Evolutionary conservation across 2,329 filamentous ascomycete species (phyloP), one percentile per base, ranked within the genome.

Genomic region (Fusarium lateritium): DNA sequence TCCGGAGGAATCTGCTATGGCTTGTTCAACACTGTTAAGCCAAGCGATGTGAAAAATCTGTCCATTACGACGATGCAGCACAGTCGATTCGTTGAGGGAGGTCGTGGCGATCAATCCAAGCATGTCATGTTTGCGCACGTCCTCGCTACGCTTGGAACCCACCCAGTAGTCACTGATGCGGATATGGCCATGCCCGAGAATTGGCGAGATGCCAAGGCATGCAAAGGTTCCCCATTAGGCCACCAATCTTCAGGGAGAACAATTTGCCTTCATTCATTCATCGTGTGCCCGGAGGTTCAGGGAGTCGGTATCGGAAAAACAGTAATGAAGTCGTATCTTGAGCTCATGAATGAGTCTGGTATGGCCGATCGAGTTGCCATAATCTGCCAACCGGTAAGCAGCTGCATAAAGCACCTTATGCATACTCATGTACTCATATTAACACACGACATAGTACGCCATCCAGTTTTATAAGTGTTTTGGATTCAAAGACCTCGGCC

Each of bases 261-360:
- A 0, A 85, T 97, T 56, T 93, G 89, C 56, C 81, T 97, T 50
- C 94, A 98, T 79, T 95, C 92, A 1, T 84, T 98, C 7, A 93
- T 92, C 19, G 90, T 97, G 7, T 84, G 92, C 56, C 93, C 93
- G 1, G 87, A 90, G 62, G 88, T 94, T 58, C 93, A 96, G 69
- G 85, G 88, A 34, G 88, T 89, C 59, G 92, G 93, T 2, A 83
- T 97, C 4, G 94, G 92, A 17, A 89, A 87, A 67, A 89, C 91
- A 21, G 81, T 97, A 62, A 84, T 97, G 82, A 90, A 88, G 78
- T 86, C 91, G 5, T 97, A 94, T 75, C 84, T 94, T 56, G 90
- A 94, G 76, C 87, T 92, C 54, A 91, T 96, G 80, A 89, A 88
- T 75, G 87, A 88, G 63, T 87, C 91, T 3, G 89, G 85, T 3